phyloP scores from a whole-genome alignment of 495 filamentous ascomycete genomes.

The Hypoxylon subgilvum region DNA sequence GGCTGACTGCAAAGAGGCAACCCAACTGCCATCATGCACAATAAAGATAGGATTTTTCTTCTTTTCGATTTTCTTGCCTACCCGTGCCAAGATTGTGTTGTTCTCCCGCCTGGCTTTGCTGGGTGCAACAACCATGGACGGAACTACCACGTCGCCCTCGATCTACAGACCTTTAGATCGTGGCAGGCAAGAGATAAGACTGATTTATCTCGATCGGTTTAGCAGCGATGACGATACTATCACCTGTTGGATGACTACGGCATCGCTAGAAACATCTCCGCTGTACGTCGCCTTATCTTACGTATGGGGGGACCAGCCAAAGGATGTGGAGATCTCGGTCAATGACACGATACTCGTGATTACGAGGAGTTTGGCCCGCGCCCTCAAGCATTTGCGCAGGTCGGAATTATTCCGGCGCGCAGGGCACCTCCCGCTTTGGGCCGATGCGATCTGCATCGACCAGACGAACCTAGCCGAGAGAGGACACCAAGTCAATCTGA shows the following conservation, averaged over 20 bases:
- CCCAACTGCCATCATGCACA: too few relatives aligned
- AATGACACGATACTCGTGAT: slow-evolving; percentile 1
- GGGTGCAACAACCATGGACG: not conserved
- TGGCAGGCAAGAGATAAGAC: not conserved
- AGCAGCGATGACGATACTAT: not conserved
- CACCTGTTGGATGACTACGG: not conserved
- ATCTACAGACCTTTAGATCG: not conserved
- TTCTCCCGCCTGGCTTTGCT: too few relatives aligned
- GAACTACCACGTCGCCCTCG: not conserved
- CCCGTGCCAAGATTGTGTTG: too few relatives aligned
- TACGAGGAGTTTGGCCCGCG: not conserved
- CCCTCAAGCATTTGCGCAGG: not conserved
- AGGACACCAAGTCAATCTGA: slow-evolving; percentile 29
- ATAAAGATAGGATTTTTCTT: too few relatives aligned
- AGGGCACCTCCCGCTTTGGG: slow-evolving; percentile 21
- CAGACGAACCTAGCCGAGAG: slow-evolving; percentile 34
- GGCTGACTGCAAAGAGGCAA: too few relatives aligned
- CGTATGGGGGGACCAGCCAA: slow-evolving; percentile 23
- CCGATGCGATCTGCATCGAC: slow-evolving; percentile 35
- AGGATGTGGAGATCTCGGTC: slow-evolving; percentile 15
- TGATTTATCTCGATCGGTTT: not conserved
- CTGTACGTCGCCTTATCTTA: slow-evolving; percentile 30
- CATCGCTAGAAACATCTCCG: not conserved
- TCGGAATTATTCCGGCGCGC: not conserved
- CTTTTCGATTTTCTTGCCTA: too few relatives aligned